Percentiles rank a stretch among this genome's conserved stretches.
phyloP scores from a whole-genome alignment of 2,329 filamentous ascomycete genomes.

The Plenodomus biglobosus region DNA sequence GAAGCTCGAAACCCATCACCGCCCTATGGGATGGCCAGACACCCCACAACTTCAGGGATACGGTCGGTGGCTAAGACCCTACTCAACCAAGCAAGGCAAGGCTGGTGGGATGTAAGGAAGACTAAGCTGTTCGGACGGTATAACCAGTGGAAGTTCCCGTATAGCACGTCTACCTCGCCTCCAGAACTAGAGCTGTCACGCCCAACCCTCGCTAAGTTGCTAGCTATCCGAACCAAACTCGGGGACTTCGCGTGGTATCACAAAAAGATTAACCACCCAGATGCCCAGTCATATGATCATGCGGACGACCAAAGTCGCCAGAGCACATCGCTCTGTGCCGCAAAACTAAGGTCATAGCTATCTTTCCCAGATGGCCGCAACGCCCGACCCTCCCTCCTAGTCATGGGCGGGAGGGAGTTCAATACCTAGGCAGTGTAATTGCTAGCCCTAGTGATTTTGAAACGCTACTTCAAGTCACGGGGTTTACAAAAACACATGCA shows the following conservation, averaged over 20 bases:
- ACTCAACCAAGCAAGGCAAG: background rate
- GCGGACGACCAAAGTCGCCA: background rate
- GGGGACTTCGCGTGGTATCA: slow-evolving; percentile 11
- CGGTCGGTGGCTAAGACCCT: background rate
- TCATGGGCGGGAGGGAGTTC: background rate
- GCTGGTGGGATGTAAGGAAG: slow-evolving; percentile 1
- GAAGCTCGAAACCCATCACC: background rate
- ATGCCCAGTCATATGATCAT: slow-evolving; percentile 3
- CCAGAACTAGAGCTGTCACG: slow-evolving; percentile 3
- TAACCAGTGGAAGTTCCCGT: slow-evolving; percentile 1
- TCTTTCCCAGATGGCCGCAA: slow-evolving; percentile 2
- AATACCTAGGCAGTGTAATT: background rate
- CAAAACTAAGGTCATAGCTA: background rate
- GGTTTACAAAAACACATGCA: slow-evolving; percentile 4
- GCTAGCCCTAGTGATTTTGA: slow-evolving; percentile 1
- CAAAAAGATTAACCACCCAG: slow-evolving; percentile 8
- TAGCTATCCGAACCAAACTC: slow-evolving; percentile 3
- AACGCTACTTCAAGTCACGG: slow-evolving; percentile 3
- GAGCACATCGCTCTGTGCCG: slow-evolving; percentile 3
- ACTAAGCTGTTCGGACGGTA: slow-evolving; percentile 5
- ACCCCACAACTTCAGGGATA: slow-evolving; percentile 2
- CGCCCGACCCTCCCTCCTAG: background rate
- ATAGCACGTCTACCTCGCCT: background rate
- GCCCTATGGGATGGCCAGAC: background rate
- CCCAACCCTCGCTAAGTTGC: slow-evolving; percentile 2